These are phyloP conservation scores for Microstegium vimineum DNA, from an alignment of 176 grass and related monocot genomes.

Conservation along the genomic window DNA sequence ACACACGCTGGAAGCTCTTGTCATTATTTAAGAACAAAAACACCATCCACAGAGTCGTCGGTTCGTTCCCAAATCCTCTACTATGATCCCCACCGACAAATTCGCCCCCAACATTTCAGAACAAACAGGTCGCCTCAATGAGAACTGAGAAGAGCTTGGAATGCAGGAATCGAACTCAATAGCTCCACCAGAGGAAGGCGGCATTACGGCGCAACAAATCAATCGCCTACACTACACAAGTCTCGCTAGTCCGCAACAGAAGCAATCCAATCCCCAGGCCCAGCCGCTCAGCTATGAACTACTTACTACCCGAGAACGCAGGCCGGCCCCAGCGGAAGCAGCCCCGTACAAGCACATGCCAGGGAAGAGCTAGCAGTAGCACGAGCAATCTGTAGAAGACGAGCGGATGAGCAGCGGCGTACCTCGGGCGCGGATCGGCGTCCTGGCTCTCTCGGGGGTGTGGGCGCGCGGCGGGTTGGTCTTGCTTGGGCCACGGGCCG, in stretches of 20 bases:
- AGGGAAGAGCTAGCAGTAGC: background rate
- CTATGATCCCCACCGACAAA: background rate
- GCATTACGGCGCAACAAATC: background rate
- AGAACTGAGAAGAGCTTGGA: background rate
- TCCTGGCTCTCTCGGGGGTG: background rate
- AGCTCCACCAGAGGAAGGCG: slow-evolving; percentile 2
- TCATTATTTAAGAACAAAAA: too few relatives aligned
- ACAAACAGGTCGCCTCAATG: background rate
- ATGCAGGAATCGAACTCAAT: background rate
- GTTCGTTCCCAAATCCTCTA: background rate
- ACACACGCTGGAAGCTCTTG: too few relatives aligned
- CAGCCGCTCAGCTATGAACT: background rate
- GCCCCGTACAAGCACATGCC: background rate
- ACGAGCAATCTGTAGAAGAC: background rate
- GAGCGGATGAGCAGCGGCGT: background rate
- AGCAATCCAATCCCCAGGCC: background rate
- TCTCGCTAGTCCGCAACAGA: background rate
- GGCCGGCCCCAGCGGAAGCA: background rate
- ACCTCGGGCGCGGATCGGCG: slow-evolving; percentile 19
- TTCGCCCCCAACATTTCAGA: background rate
- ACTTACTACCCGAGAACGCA: background rate
- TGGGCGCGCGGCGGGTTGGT: background rate
- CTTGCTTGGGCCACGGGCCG: background rate
- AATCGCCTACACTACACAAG: background rate
- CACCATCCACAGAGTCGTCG: too few relatives aligned